Evolutionary conservation across 2,329 filamentous ascomycete genomes (phyloP).

Genomic region (Penicillium polonicum): DNA sequence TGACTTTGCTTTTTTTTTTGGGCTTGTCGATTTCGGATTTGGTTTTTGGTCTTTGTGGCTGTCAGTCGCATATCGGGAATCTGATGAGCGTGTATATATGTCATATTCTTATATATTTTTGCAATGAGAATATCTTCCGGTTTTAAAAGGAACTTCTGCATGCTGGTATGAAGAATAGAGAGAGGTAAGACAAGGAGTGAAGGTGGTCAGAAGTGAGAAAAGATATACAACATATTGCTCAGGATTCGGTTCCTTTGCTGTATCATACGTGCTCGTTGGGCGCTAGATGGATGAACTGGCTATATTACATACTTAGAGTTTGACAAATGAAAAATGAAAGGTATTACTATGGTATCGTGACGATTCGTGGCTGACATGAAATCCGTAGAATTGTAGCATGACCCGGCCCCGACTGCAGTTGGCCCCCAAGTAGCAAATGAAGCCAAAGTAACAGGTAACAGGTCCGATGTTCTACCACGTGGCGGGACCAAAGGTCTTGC

Average conservation of each 20-base stretch:
- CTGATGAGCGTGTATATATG: conserved; percentile 3
- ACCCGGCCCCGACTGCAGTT: background rate
- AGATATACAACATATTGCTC: background rate
- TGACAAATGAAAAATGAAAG: background rate
- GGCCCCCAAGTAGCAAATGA: background rate
- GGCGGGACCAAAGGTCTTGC: conserved; percentile 61
- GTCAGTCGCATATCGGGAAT: background rate
- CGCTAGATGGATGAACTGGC: background rate
- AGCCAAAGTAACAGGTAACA: background rate
- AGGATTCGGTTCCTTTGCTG: background rate
- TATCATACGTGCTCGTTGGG: background rate
- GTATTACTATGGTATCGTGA: background rate
- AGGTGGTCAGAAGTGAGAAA: too few species aligned
- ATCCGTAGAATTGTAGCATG: background rate
- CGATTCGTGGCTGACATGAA: conserved; percentile 2
- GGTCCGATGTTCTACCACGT: conserved; percentile 20
- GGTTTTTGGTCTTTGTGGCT: background rate
- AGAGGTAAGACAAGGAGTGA: background rate
- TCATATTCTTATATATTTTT: background rate
- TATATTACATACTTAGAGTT: background rate
- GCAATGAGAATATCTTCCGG: background rate
- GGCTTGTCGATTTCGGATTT: background rate
- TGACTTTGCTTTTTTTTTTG: conserved; percentile 11
- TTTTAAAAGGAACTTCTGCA: background rate
- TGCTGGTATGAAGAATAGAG: too few species aligned